Conservation (phyloP, 306 rosid genomes). For the Adenanthera pavonina region DNA sequence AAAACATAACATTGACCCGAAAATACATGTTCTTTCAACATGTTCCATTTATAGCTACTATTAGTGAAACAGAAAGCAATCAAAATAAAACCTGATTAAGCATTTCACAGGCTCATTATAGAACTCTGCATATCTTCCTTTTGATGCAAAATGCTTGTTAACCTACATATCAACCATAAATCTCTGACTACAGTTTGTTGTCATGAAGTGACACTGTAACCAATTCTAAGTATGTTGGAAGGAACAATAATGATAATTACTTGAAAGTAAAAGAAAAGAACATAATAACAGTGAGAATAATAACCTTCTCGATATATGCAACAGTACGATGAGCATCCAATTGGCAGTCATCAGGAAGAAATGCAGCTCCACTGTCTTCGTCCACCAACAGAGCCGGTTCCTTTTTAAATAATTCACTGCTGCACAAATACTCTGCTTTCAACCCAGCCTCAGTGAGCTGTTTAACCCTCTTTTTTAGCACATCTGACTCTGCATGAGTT, state of each 20-base stretch:
- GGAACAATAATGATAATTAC: not conserved
- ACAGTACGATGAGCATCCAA: constrained; percentile 77
- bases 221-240: constrained; percentile 1
- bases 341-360: constrained; percentile 82
- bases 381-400: constrained; percentile 81
- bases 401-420: constrained; percentile 60
- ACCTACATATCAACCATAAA: constrained; percentile 52
- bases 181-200: constrained; percentile 2
- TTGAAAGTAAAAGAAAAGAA: constrained; percentile 15
- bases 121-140: constrained; percentile 85
- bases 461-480: constrained; percentile 65
- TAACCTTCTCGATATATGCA: constrained; percentile 71
- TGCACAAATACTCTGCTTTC: constrained; percentile 67
- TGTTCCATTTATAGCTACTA: constrained; percentile 8
- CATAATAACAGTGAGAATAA: constrained; percentile 15
- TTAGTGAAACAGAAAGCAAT: constrained; percentile 27
- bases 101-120: constrained; percentile 75
- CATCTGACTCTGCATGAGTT: constrained; percentile 60
- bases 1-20: constrained; percentile 31
- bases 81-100: constrained; percentile 65
- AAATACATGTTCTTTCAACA: constrained; percentile 9
- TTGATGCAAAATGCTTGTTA: constrained; percentile 59
- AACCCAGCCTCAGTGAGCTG: constrained; percentile 67
- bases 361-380: constrained; percentile 69
- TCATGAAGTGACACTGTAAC: constrained; percentile 13